Base-by-base conservation (phyloP, 2,329 filamentous ascomycete genomes). In the Podosphaera aphanis region DNA sequence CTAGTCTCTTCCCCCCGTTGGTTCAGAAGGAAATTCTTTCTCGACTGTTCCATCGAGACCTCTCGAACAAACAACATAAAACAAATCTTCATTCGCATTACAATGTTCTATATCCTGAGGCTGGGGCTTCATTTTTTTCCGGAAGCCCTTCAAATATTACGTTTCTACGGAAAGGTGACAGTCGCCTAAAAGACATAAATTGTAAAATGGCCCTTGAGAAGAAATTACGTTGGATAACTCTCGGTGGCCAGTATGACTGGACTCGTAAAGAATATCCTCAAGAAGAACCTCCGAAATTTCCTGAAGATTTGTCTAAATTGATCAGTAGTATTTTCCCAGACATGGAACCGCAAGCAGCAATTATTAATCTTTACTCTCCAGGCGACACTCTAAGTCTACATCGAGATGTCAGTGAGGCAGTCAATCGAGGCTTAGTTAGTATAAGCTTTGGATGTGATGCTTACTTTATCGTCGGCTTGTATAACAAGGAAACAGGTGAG, bases 161-260 rank as follows among this genome's bases (percentile, higher is more conserved):
- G 54, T 74, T 79, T 55, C 59, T 51, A 21, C 83, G 88, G 5
- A 80, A 81, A 46, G 76, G 93, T 55, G 67, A 80, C 0, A 51
- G 60, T 0, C 62, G 85, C n/a, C 86, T 94, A 62, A 82, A 78
- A 49, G 69, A 83, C 2, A 65, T 94, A 8, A 70, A 73, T 2
- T 66, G 81, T 45, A 66, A 71, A 43, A 77, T 78, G 56, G 73
- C 88, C 25, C 67, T 95, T 38, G 73, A 77, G 47, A 80, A 78
- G 50, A 86, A 83, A 50, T 70, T 95, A 20, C 83, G 88, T 53
- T 98, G 90, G 90, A 73, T 92, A 37, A 95, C 88, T 0, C 71
- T 98, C 2, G 90, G 90, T 43, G 88, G 85, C 0, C 90, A 95
- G 60, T 95, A 95, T 61, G 83, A 95, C 64, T 95, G 88, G 90